phyloP scores from a whole-genome alignment of 495 filamentous ascomycete species.

The Lepidopterella palustris region DNA sequence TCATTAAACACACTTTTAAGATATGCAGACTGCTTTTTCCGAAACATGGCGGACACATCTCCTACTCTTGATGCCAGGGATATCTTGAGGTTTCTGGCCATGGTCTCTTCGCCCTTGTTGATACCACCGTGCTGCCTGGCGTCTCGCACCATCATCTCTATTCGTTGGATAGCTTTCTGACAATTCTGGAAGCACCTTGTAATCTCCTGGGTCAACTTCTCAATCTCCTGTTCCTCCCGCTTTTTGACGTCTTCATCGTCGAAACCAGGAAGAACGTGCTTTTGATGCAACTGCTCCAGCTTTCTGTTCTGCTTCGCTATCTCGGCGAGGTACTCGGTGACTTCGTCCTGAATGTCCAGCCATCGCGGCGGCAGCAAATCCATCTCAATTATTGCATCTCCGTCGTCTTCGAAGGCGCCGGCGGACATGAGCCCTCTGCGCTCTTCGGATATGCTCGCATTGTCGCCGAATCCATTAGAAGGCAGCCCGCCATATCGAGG shows the following conservation, averaged over 20 bases:
- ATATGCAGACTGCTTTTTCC: constrained; percentile 96
- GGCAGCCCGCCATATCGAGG: constrained; percentile 56
- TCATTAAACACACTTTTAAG: constrained; percentile 64
- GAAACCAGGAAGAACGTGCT: constrained; percentile 93
- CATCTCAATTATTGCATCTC: constrained; percentile 97
- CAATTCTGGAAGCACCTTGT: constrained; percentile 84
- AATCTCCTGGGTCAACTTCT: constrained; percentile 81
- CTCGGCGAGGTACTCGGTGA: constrained; percentile 71
- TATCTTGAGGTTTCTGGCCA: constrained; percentile 94
- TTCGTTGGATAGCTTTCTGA: constrained; percentile 75
- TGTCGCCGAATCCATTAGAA: constrained; percentile 68
- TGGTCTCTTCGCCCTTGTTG: constrained; percentile 77
- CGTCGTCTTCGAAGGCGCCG: constrained; percentile 73
- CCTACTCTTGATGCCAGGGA: constrained; percentile 81
- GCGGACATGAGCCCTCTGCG: constrained; percentile 79
- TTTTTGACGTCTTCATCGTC: constrained; percentile 85
- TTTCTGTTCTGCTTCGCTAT: constrained; percentile 76
- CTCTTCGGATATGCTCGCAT: constrained; percentile 60
- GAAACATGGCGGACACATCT: constrained; percentile 84
- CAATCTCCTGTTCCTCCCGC: constrained; percentile 80
- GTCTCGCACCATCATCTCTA: constrained; percentile 78
- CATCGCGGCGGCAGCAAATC: constrained; percentile 90
- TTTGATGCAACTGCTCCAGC: constrained; percentile 89
- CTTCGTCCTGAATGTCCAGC: constrained; percentile 92
- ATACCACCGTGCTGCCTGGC: constrained; percentile 60